Evolutionary conservation across 2,329 filamentous ascomycete genomes (phyloP), one percentile per base, ranked within the genome.

Genomic region (Eutypella sp.): DNA sequence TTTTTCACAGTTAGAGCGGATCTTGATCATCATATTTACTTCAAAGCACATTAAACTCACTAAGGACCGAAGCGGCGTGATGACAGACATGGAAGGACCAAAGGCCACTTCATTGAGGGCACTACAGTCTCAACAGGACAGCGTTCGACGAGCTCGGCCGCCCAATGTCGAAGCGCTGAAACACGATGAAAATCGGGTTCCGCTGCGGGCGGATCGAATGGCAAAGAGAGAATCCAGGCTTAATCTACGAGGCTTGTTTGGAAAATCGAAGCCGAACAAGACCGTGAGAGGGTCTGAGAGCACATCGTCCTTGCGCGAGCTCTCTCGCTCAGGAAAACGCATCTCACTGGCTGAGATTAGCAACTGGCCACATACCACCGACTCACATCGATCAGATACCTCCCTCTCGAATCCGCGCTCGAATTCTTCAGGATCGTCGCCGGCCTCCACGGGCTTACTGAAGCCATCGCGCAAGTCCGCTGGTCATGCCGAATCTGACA

Each of bases 191-290:
- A 64, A 64, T 40, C 66, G 69, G 23, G 54, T 72, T 5, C 69
- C 73, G 11, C 51, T 76, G 46, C 71, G 72, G 31, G 52, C 62
- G 7, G 67, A 69, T 40, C 76, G 69, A 53, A 54, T 70, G 20
- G 60, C 57, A 45, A 72, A 67, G 57, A 67, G 76, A 50, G 76
- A 79, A 48, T 80, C 77, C 15, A 74, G 68, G 47, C 56, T 79
- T 42, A 76, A 73, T 3, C 58, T 81, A 41, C 67, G 74, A 44
- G 73, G 64, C 50, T 66, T 82, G 8, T 81, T 82, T 52, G 66
- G 69, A 34, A 69, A 73, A 48, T 66, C 67, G 18, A 77, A 68
- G 56, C 41, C 61, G 3, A 54, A 56, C 11, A 68, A 66, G 47
- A 64, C 53, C 24, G 52, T 54, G 6, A 52, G 48, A 41, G 46